Evolutionary conservation across 2,329 filamentous ascomycete species (phyloP).

Genomic region (Pseudogymnoascus sp.): DNA sequence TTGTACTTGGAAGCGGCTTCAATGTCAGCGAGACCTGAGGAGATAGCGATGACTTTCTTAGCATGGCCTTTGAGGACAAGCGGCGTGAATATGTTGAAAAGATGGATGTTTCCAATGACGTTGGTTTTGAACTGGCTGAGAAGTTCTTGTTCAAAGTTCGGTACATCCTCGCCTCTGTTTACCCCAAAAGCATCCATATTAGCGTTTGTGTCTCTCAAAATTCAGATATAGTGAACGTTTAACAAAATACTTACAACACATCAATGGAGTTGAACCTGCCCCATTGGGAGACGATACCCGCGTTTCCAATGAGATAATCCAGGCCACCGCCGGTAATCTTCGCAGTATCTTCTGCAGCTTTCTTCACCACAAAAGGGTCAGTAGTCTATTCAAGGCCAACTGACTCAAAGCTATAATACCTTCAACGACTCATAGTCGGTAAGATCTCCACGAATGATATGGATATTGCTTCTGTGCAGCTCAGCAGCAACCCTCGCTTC

Average conservation of each 20-base stretch:
- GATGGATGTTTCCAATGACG: constrained; percentile 44
- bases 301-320: too few relatives aligned
- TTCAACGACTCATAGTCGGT: constrained; percentile 17
- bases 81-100: constrained; percentile 46
- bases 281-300: too few relatives aligned
- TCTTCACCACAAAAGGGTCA: constrained; percentile 2
- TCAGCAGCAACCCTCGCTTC: constrained; percentile 38
- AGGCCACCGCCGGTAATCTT: too few relatives aligned
- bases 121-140: constrained; percentile 37
- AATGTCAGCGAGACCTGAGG: constrained; percentile 40
- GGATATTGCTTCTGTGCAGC: constrained; percentile 23
- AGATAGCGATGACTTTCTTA: constrained; percentile 49
- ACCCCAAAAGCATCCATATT: constrained; percentile 11
- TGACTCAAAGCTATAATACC: not conserved
- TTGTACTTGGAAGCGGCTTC: constrained; percentile 35
- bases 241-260: too few relatives aligned
- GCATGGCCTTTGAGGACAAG: constrained; percentile 41
- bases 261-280: too few relatives aligned
- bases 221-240: too few relatives aligned
- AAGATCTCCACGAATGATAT: constrained; percentile 18
- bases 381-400: not conserved
- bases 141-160: constrained; percentile 32
- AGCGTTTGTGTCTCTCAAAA: not conserved
- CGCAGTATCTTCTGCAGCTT: not conserved
- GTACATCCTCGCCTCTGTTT: constrained; percentile 20